Evolutionary conservation across 306 rosid genomes (phyloP).

Genomic region (Senna tora): DNA sequence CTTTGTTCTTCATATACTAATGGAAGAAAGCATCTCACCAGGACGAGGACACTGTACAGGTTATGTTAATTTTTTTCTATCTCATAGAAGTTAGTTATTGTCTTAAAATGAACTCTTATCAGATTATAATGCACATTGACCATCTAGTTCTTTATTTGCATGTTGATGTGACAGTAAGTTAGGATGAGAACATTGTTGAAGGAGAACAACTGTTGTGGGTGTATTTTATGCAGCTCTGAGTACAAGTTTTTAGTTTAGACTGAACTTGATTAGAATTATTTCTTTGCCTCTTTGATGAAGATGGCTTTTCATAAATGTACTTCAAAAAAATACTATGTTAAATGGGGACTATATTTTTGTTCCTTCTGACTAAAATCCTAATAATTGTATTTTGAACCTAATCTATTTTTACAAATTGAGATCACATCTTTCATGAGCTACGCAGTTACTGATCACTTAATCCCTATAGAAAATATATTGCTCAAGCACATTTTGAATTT

Average conservation of each 20-base stretch:
- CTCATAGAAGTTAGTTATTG: background rate
- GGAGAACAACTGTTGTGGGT: background rate
- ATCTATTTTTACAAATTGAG: background rate
- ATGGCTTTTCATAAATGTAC: background rate
- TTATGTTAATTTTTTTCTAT: background rate
- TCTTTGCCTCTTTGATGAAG: slow-evolving; percentile 1
- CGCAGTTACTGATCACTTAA: background rate
- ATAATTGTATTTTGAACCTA: background rate
- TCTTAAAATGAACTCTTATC: background rate
- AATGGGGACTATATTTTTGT: background rate
- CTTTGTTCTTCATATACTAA: background rate
- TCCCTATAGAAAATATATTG: background rate
- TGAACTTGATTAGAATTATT: background rate
- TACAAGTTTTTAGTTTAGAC: background rate
- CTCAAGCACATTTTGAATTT: background rate
- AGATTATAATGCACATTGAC: background rate
- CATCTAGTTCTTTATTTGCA: background rate
- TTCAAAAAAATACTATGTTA: background rate
- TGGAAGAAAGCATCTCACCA: background rate
- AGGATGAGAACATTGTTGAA: background rate
- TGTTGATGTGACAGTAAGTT: background rate
- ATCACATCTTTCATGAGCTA: background rate
- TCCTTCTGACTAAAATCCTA: background rate
- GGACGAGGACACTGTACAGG: background rate
- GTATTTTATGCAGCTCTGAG: background rate